Conservation (phyloP, 441 rosid genomes). For the Lepidium campestre region DNA sequence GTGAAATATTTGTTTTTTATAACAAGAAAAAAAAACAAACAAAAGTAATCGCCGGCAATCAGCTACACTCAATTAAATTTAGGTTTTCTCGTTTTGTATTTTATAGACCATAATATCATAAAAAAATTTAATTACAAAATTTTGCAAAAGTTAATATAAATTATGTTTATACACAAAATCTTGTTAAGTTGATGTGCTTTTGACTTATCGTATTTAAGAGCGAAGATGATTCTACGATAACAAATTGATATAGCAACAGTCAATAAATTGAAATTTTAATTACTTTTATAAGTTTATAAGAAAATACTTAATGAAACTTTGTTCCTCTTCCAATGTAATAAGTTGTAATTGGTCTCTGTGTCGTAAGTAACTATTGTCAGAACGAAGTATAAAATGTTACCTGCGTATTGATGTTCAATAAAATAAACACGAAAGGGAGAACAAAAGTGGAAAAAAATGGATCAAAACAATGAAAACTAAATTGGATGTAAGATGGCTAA, state of each 20-base stretch:
- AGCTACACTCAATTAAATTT: neutral
- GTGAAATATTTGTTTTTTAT: neutral
- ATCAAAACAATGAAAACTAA: neutral
- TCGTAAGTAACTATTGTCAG: neutral
- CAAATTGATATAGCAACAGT: too few species aligned
- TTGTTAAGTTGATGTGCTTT: neutral
- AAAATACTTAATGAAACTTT: neutral
- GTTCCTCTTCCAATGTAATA: too few species aligned
- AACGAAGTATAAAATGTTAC: too few species aligned
- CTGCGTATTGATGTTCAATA: too few species aligned
- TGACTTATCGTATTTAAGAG: too few species aligned
- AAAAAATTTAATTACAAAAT: too few species aligned
- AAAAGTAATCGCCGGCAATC: neutral
- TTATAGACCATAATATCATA: neutral
- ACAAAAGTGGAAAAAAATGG: neutral
- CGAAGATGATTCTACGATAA: too few species aligned
- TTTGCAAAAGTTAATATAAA: too few species aligned
- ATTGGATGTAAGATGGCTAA: neutral
- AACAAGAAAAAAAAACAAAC: neutral
- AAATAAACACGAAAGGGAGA: neutral
- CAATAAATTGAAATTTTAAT: too few species aligned
- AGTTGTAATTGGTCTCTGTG: neutral
- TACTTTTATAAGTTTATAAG: neutral
- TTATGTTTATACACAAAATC: too few species aligned
- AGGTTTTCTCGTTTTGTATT: neutral